Percentiles rank a stretch among this genome's conserved stretches.
Evolutionary conservation across 108 stramenopile species (phyloP).

Genomic region (Skeletonema menzelii): DNA sequence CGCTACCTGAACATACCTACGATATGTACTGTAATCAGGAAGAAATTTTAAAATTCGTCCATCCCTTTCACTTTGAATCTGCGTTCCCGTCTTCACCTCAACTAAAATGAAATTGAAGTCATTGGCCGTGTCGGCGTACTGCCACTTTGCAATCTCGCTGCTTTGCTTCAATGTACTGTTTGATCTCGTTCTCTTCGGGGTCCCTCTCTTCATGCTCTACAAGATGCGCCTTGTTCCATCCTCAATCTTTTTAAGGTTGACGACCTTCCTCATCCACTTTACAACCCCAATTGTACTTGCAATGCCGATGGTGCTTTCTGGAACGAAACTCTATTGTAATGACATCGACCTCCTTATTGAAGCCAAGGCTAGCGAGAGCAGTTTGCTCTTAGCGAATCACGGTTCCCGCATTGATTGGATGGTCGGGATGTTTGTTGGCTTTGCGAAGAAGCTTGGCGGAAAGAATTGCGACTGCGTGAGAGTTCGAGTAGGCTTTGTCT

Average conservation of each 20-base stretch:
- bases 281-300: conserved; percentile 52
- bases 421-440: conserved; percentile 51
- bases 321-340: conserved; percentile 35
- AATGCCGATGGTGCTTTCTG: conserved; percentile 45
- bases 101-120: not conserved
- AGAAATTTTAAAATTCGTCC: too few species aligned
- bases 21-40: too few species aligned
- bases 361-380: conserved; percentile 26
- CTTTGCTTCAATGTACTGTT: conserved; percentile 50
- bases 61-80: too few species aligned
- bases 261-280: conserved; percentile 40
- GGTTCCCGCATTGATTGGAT: conserved; percentile 55
- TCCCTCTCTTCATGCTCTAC: conserved; percentile 30
- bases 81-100: too few species aligned
- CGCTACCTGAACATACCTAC: too few species aligned
- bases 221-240: conserved; percentile 19
- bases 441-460: conserved; percentile 1
- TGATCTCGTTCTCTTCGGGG: conserved; percentile 38
- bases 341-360: conserved; percentile 32
- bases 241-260: conserved; percentile 8
- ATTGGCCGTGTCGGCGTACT: conserved; percentile 15
- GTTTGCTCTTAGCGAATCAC: conserved; percentile 44
- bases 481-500: conserved; percentile 55
- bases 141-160: conserved; percentile 38
- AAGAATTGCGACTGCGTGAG: conserved; percentile 22